Percentiles rank a stretch among this genome's conserved stretches.
Evolutionary conservation across 371 early-diverging fungal genomes (phyloP).

Genomic region (Rhizopus sp.): DNA sequence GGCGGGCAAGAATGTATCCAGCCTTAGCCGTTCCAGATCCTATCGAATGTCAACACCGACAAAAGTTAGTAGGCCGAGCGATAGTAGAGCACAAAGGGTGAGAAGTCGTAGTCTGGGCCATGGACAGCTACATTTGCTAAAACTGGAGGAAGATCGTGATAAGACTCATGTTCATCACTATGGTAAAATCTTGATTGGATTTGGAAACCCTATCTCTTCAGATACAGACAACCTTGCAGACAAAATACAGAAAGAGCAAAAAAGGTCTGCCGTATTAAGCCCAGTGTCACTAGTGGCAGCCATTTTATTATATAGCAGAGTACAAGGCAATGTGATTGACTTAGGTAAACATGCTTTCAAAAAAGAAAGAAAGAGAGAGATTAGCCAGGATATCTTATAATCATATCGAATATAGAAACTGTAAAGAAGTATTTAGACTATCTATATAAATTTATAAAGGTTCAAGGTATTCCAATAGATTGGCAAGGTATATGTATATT

Average conservation of each 20-base stretch:
- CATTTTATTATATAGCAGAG: constrained; percentile 29
- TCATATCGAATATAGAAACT: constrained; percentile 7
- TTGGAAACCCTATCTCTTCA: constrained; percentile 10
- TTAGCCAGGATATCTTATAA: neutral
- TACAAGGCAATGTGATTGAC: constrained; percentile 22
- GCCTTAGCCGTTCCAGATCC: neutral
- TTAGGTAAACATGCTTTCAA: constrained; percentile 14
- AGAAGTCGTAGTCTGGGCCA: constrained; percentile 26
- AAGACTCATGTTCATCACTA: constrained; percentile 6
- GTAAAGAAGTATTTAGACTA: constrained; percentile 22
- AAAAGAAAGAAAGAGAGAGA: neutral
- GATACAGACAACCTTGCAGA: constrained; percentile 9
- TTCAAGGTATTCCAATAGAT: constrained; percentile 23
- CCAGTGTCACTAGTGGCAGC: constrained; percentile 31
- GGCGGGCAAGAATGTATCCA: neutral
- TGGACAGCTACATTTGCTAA: constrained; percentile 6
- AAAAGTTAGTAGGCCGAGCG: constrained; percentile 26
- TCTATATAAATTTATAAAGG: constrained; percentile 5
- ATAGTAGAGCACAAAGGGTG: constrained; percentile 27
- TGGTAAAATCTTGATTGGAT: constrained; percentile 22
- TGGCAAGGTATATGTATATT: constrained; percentile 29
- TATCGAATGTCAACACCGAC: constrained; percentile 27
- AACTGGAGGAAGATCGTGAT: constrained; percentile 10
- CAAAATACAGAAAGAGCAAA: constrained; percentile 25
- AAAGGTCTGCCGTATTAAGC: constrained; percentile 18